Base-by-base conservation (phyloP, 164 flowering plant species). In the Chimonanthus salicifolius region DNA sequence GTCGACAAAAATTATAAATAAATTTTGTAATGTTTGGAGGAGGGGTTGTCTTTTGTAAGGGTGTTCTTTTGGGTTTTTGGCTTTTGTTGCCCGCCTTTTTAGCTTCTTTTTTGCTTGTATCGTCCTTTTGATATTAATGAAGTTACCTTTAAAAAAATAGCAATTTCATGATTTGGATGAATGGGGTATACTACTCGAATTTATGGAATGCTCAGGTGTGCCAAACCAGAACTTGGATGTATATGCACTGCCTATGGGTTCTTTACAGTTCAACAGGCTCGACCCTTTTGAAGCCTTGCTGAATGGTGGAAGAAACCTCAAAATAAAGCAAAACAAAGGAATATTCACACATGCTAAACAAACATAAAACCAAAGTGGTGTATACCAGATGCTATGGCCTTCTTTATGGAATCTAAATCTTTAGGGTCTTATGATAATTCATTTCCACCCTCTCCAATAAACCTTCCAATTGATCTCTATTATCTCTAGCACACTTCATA, bases 401-500 rank as follows among this genome's bases (percentile, higher is more conserved):
- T 94, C 83, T 86, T 92, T 51, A 94, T 86, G 33, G 85, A 80
- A 7, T 96, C 99, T 68, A 90, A 76, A 75, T 94, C 98, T 79
- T 81, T 86, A 43, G 77, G 16, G 74, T 85, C 83, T 11, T 95
- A 87, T 4, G 82, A 71, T 1, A 88, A 74, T 74, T 96, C 97
- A 96, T 92, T 74, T 91, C 99, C 71, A 94, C 98, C 73, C 98
- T 87, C 81, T 94, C 98, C 75, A 94, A 74, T 4, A 96, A 87
- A 48, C 98, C 97, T 82, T 91, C 97, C 83, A 96, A 78, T 71
- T 96, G 98, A 72, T 96, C 97, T 72, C 97, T 82, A 9, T 92
- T 88, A 75, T 92, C 97, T 81, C 98, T 84, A 3, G 99, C 98
- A 65, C 96, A 90, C 77, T 96, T 96, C 99, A 96, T 94, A 82